A percentile compares a stretch with the other conserved stretches of the same genome.
Conservation (phyloP, 805 yeast genomes). For the Candida odintsovae region DNA sequence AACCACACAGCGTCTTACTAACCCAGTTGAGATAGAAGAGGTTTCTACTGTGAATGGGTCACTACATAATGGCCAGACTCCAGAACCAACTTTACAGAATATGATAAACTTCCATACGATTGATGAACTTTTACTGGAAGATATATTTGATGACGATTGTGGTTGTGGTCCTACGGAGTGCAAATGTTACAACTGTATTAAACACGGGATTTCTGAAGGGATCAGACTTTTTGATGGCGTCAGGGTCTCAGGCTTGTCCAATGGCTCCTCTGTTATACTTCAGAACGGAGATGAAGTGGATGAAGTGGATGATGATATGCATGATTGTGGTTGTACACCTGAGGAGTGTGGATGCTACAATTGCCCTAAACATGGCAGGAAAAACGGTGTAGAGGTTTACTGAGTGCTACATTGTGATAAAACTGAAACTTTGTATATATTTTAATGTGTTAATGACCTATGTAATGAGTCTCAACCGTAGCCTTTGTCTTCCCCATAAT, state of each 20-base stretch:
- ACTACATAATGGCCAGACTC: not conserved
- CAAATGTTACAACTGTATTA: conserved; percentile 16
- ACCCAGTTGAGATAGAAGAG: not conserved
- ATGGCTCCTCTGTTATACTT: not conserved
- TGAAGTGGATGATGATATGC: conserved; percentile 2
- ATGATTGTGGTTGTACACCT: conserved; percentile 20
- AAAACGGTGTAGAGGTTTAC: conserved; percentile 13
- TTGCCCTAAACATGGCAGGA: conserved; percentile 18
- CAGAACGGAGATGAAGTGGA: not conserved
- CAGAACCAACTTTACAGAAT: not conserved
- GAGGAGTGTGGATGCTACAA: conserved; percentile 19
- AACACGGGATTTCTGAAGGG: conserved; percentile 22
- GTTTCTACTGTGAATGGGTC: not conserved
- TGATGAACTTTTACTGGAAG: conserved; percentile 15
- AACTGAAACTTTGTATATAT: not conserved
- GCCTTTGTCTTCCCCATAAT: not conserved
- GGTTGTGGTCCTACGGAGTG: conserved; percentile 13
- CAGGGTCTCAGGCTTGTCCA: conserved; percentile 1
- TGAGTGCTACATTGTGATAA: not conserved
- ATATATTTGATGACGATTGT: conserved; percentile 14
- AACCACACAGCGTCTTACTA: not conserved
- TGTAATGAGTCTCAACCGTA: not conserved
- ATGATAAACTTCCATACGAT: conserved; percentile 15
- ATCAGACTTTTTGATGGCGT: conserved; percentile 15
- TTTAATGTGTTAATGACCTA: not conserved